Conservation (phyloP, 202 grass and related monocot species). For the Schoenoplectus tabernaemontani region DNA sequence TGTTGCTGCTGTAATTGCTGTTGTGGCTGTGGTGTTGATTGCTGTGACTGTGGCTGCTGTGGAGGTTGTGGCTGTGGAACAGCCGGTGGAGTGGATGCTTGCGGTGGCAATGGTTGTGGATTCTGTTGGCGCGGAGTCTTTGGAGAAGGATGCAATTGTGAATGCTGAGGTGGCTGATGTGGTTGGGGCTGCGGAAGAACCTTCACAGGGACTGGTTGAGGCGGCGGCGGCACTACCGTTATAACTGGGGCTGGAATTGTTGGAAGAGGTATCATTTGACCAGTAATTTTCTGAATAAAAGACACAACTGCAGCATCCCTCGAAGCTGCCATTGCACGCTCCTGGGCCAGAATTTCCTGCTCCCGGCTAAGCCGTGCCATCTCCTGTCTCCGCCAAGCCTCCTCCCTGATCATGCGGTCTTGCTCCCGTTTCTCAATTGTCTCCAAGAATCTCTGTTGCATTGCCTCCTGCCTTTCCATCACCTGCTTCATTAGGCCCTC, state of each 20-base stretch:
- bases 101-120: conserved; percentile 3
- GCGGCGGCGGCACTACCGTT: conserved; percentile 33
- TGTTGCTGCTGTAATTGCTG: neutral
- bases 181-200: neutral
- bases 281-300: conserved; percentile 92
- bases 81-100: conserved; percentile 16
- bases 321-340: conserved; percentile 77
- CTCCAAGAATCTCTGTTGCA: conserved; percentile 84
- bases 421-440: conserved; percentile 85
- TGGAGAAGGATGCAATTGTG: conserved; percentile 5
- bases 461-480: conserved; percentile 92
- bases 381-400: conserved; percentile 94
- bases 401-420: conserved; percentile 92
- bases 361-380: conserved; percentile 65
- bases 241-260: conserved; percentile 40
- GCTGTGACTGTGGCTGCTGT: conserved; percentile 1
- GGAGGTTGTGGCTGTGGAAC: conserved; percentile 5
- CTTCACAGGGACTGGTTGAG: neutral
- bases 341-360: conserved; percentile 75
- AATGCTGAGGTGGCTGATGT: conserved; percentile 14
- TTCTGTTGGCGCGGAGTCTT: conserved; percentile 20
- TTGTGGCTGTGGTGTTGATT: no score
- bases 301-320: conserved; percentile 72
- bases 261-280: conserved; percentile 56
- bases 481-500: conserved; percentile 83